Conservation (phyloP, 1,284 basidiomycete species). For the Cutaneotrichosporon dermatis region DNA sequence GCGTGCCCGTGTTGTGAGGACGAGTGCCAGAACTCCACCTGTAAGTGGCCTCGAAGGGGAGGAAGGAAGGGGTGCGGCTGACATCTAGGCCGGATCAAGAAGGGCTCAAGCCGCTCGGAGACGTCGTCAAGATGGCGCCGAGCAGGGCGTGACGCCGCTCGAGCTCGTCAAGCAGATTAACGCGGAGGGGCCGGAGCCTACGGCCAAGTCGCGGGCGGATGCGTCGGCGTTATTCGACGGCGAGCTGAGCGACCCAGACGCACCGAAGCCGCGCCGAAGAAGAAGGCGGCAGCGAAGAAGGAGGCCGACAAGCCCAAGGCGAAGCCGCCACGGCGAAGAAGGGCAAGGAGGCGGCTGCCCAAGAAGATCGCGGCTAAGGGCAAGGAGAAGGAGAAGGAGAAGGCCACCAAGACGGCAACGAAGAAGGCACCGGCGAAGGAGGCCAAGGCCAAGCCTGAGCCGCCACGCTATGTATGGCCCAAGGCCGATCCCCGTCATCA, state of each 20-base stretch:
- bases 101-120: conserved; percentile 27
- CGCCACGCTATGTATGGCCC: conserved; percentile 2
- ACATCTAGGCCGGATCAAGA: conserved; percentile 29
- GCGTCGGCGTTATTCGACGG: conserved; percentile 5
- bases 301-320: not conserved
- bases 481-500: conserved; percentile 27
- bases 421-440: conserved; percentile 12
- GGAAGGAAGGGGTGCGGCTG: not conserved
- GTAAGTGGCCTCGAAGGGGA: conserved; percentile 19
- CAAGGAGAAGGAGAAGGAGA: conserved; percentile 12
- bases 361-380: not conserved
- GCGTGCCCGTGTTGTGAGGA: conserved; percentile 34
- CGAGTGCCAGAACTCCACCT: conserved; percentile 29
- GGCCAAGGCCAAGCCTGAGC: conserved; percentile 6
- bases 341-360: not conserved
- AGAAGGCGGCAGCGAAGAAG: conserved; percentile 11
- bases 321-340: conserved; percentile 7
- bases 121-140: conserved; percentile 18
- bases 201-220: not conserved
- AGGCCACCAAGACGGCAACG: not conserved
- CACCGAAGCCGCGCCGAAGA: not conserved
- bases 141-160: conserved; percentile 10
- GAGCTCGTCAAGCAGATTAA: conserved; percentile 11
- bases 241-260: conserved; percentile 16
- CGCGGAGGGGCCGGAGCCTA: conserved; percentile 1